phyloP scores from a whole-genome alignment of 495 filamentous ascomycete genomes.

The Lentithecium fluviatile region DNA sequence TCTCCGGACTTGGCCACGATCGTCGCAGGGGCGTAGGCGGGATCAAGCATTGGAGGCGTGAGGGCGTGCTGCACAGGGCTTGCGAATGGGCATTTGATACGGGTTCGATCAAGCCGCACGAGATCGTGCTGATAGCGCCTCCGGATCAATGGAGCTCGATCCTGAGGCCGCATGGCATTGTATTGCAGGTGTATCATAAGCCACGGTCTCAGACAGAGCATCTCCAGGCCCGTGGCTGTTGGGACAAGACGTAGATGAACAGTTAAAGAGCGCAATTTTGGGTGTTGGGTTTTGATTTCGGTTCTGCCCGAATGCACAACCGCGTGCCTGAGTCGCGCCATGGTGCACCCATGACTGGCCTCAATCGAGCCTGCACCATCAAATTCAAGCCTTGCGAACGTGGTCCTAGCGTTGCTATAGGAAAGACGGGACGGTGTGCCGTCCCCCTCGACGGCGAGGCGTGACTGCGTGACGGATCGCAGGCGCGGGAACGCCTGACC shows the following conservation, averaged over 20 bases:
- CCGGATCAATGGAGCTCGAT: constrained; percentile 21
- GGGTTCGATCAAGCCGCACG: constrained; percentile 8
- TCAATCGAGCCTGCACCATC: no score
- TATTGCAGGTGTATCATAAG: no score
- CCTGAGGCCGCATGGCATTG: background rate
- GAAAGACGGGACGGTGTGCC: constrained; percentile 13
- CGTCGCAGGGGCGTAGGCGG: constrained; percentile 14
- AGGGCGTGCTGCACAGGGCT: constrained; percentile 1
- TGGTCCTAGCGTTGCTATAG: background rate
- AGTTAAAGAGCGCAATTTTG: constrained; percentile 8
- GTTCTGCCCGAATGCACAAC: background rate
- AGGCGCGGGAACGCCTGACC: no score
- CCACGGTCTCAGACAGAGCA: background rate
- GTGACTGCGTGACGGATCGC: background rate
- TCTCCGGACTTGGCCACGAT: constrained; percentile 17
- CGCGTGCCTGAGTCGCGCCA: constrained; percentile 6
- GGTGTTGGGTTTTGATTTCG: constrained; percentile 18
- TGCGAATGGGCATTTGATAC: constrained; percentile 10
- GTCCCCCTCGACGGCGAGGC: constrained; percentile 4
- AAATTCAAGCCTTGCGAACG: no score
- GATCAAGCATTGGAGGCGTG: background rate
- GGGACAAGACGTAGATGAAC: constrained; percentile 10
- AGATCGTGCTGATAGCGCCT: constrained; percentile 15
- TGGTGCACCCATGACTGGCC: no score
- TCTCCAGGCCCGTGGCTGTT: constrained; percentile 5